A percentile compares a stretch with the other conserved stretches of the same genome.
Evolutionary conservation across 495 filamentous ascomycete species (phyloP).

Genomic region (Penicillium pancosmium): DNA sequence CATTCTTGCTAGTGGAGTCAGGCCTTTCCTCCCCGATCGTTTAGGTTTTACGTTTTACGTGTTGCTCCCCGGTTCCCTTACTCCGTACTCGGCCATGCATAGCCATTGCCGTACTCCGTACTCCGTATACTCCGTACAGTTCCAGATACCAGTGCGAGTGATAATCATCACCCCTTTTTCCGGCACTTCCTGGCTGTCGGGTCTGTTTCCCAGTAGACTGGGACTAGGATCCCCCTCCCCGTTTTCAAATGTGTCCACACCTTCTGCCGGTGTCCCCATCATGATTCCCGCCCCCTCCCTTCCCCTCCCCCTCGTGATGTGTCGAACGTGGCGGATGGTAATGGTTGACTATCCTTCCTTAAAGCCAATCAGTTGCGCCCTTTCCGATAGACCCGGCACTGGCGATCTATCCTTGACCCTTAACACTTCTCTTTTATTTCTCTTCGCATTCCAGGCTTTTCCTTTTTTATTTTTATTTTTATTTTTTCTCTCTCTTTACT

Average conservation of each 20-base stretch:
- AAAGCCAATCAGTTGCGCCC: constrained; percentile 19
- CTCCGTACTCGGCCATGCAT: background rate
- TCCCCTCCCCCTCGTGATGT: constrained; percentile 27
- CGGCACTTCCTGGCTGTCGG: constrained; percentile 1
- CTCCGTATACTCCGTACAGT: background rate
- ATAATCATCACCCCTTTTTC: constrained; percentile 5
- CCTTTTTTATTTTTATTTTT: background rate
- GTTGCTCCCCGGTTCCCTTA: no score
- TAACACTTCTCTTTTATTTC: background rate
- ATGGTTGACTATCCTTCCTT: constrained; percentile 11
- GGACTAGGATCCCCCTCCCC: background rate
- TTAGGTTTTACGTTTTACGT: background rate
- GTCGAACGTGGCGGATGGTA: constrained; percentile 30
- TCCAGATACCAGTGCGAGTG: background rate
- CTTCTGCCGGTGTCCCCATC: constrained; percentile 11
- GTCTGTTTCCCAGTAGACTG: constrained; percentile 5
- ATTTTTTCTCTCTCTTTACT: background rate
- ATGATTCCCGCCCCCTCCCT: background rate
- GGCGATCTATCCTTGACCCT: constrained; percentile 5
- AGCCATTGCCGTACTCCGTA: background rate
- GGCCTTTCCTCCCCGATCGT: constrained; percentile 4
- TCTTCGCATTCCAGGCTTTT: background rate
- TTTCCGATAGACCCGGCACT: constrained; percentile 14
- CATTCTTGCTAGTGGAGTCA: constrained; percentile 5
- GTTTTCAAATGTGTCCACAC: background rate